Base-by-base conservation (phyloP, 805 yeast species). In the Torulaspora franciscae region DNA sequence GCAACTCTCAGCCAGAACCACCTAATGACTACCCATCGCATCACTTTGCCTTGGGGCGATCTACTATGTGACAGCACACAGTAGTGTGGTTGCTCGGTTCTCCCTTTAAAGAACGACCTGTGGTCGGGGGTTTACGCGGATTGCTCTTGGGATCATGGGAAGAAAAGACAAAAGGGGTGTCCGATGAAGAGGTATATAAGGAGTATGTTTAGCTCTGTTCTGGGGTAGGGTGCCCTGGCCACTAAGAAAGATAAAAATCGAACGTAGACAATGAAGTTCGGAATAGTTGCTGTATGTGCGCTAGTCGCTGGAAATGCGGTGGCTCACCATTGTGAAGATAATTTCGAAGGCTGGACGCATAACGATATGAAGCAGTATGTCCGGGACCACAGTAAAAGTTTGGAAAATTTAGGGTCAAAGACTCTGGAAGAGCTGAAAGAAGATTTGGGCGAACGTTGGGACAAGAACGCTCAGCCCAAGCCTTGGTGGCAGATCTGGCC, bases 311-410 rank as follows among this genome's bases (percentile, higher is more conserved):
- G 40, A 8, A 38, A 35, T 32, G 48, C 37, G 7, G 41, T 45
- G 32, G 51, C 46, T 14, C 46, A 42, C 15, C 37, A 43, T 7
- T 30, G 39, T 24, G 23, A 39, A 11, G 55, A 57, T 29, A 10
- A 36, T 14, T 56, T 61, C 37, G 56, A 56, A 1, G 50, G 59
- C 1, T 69, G 72, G 72, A 61, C 68, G 9, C 43, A 49, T 26
- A 49, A 56, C 14, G 74, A 70, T 46, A 47, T 69, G 27, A 53
- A 56, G 22, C 62, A 63, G 13, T 70, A 63, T 41, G 51, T 69
- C 17, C 53, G 51, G 36, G 74, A 70, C 46, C 58, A 65, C 23
- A 52, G 47, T 13, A 45, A 51, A 24, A 45, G 45, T 39, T 34
- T 58, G 35, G 52, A 54, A 13, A 54, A 54, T 14, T 30, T 56